These are phyloP conservation scores for Magnusiomyces ingens DNA, from an alignment of 1,139 yeast species.

Conservation along the genomic window DNA sequence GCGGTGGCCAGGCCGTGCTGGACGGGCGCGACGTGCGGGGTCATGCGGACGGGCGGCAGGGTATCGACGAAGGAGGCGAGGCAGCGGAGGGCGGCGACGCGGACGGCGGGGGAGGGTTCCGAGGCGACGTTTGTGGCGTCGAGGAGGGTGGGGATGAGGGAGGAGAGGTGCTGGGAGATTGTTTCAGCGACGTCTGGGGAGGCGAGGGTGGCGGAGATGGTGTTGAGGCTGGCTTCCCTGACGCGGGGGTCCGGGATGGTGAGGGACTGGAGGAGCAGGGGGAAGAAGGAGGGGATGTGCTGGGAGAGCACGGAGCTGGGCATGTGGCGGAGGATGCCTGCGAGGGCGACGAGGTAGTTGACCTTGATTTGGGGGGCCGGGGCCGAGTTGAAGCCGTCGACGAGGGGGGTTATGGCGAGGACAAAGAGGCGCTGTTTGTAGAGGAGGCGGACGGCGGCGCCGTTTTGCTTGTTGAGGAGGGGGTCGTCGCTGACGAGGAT, in stretches of 20 bases:
- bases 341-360: slow-evolving; percentile 56
- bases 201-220: slow-evolving; percentile 42
- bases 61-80: slow-evolving; percentile 42
- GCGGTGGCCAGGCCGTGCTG: slow-evolving; percentile 44
- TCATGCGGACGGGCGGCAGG: slow-evolving; percentile 38
- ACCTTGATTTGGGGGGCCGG: slow-evolving; percentile 28
- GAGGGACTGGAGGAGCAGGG: slow-evolving; percentile 64
- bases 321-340: slow-evolving; percentile 59
- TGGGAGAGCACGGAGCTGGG: slow-evolving; percentile 55
- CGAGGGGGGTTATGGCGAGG: slow-evolving; percentile 32
- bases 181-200: slow-evolving; percentile 41
- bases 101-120: slow-evolving; percentile 38
- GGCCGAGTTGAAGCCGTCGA: slow-evolving; percentile 24
- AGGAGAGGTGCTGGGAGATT: slow-evolving; percentile 47
- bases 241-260: slow-evolving; percentile 44
- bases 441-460: slow-evolving; percentile 54
- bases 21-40: slow-evolving; percentile 48
- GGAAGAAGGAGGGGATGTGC: slow-evolving; percentile 57
- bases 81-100: slow-evolving; percentile 52
- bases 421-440: slow-evolving; percentile 77
- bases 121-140: slow-evolving; percentile 11
- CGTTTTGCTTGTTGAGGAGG: slow-evolving; percentile 51
- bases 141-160: slow-evolving; percentile 51
- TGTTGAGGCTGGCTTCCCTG: slow-evolving; percentile 49
- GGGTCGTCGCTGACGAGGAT: slow-evolving; percentile 56